These are phyloP conservation scores for Skeletonema marinoi DNA, from an alignment of 108 stramenopile species.

Conservation along the genomic window DNA sequence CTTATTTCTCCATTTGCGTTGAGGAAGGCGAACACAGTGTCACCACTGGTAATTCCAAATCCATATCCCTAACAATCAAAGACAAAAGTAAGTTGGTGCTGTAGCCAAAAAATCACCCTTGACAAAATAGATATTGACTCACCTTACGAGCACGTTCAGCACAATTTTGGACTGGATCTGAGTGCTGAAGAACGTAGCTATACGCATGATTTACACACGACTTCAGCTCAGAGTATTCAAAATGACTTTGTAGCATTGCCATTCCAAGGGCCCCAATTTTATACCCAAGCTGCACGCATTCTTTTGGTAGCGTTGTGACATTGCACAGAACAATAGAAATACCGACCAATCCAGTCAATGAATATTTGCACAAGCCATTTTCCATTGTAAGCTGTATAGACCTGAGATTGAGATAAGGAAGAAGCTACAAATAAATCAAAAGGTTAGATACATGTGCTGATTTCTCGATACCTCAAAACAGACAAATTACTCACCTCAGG, in stretches of 20 bases:
- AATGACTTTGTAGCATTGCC: not conserved
- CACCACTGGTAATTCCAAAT: conserved; percentile 20
- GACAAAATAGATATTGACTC: not conserved
- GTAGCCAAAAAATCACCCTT: not conserved
- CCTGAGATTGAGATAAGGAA: not conserved
- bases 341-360: conserved; percentile 8
- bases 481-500: not conserved
- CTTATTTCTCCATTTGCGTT: conserved; percentile 7
- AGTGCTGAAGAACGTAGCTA: not conserved
- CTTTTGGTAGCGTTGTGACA: not conserved
- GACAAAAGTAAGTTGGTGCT: not conserved
- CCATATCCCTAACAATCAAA: conserved; percentile 5
- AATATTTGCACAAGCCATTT: conserved; percentile 31
- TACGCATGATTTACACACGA: not conserved
- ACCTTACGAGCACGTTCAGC: not conserved
- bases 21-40: conserved; percentile 9
- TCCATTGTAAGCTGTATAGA: conserved; percentile 8
- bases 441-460: not conserved
- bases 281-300: not conserved
- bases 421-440: not conserved
- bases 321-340: conserved; percentile 19
- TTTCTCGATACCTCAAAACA: not conserved
- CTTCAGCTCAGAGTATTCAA: not conserved
- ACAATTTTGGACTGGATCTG: not conserved
- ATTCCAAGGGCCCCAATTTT: not conserved